Evolutionary conservation across 306 rosid species (phyloP).

Genomic region (Delonix regia): DNA sequence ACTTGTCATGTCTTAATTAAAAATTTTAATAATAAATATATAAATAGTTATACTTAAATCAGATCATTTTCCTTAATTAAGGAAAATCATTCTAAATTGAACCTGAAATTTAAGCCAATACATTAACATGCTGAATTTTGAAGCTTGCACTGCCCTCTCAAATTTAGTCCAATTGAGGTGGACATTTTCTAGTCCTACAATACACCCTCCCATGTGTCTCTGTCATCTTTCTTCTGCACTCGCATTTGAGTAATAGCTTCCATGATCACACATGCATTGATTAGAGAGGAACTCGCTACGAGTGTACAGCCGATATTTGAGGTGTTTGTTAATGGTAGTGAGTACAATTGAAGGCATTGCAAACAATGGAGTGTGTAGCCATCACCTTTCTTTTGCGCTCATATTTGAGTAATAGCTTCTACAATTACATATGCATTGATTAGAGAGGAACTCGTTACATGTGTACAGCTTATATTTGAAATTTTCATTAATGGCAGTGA

Average conservation of each 20-base stretch:
- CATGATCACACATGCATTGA: not conserved
- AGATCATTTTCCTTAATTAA: too few species aligned
- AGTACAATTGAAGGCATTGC: not conserved
- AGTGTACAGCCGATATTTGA: not conserved
- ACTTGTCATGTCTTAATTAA: too few species aligned
- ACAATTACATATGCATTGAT: not conserved
- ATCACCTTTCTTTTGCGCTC: not conserved
- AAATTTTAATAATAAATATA: too few species aligned
- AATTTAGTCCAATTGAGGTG: not conserved
- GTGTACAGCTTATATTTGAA: not conserved
- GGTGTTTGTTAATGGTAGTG: not conserved
- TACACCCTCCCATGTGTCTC: not conserved
- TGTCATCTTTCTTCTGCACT: not conserved
- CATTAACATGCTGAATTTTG: too few species aligned
- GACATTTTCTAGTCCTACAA: not conserved
- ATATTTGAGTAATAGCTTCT: not conserved
- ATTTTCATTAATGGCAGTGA: not conserved
- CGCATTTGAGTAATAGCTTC: not conserved
- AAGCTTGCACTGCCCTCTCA: not conserved
- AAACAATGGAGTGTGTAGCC: too few species aligned
- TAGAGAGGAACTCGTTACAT: not conserved
- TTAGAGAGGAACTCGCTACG: not conserved
- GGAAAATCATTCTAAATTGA: too few species aligned
- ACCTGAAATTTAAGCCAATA: too few species aligned
- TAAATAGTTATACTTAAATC: too few species aligned